Evolutionary conservation across 345 rosid genomes (phyloP), one percentile per base, ranked within the genome.

Genomic region (Sisymbrium altissimum): DNA sequence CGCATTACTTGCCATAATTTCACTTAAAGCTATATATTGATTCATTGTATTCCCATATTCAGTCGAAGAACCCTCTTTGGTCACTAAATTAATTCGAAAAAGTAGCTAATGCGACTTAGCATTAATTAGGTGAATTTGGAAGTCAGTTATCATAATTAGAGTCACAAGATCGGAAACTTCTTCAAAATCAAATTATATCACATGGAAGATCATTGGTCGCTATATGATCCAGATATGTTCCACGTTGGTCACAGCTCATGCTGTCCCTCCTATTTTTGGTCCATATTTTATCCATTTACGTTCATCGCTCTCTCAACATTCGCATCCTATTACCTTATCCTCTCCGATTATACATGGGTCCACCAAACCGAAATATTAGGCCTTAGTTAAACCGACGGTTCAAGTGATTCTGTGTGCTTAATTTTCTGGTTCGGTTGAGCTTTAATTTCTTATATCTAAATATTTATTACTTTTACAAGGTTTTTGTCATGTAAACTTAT

Each of bases 191-290:
- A 23, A 54, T 12, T 44, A 68, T 40, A 69, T 30, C 74, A 61
- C 75, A 71, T 60, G 68, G 68, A 49, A 61, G 49, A 71, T 61
- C 52, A 60, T 27, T 71, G 41, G 32, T 49, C n/a, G 29, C 10
- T 58, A 21, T 71, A 48, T 19, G 54, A 60, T 70, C 46, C 23
- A 70, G 58, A 27, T 11, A 38, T 49, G 50, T 48, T 49, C 29
- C 68, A 61, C 61, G 41, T 71, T 61, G 27, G 50, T 49, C 50
- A 59, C 75, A 71, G 68, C 75, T 71, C 75, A 71, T 21, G 27
- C n/a, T 49, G 56, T 38, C 75, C 59, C 75, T 71, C 60, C 35
- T 39, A 44, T 21, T 19, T 65, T 36, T 60, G 48, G 35, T 25
- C 27, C 61, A 10, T 19, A 5, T 38, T 13, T 23, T 19, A 50